Conservation (phyloP, 2,329 filamentous ascomycete species). For the Geosmithia flava region DNA sequence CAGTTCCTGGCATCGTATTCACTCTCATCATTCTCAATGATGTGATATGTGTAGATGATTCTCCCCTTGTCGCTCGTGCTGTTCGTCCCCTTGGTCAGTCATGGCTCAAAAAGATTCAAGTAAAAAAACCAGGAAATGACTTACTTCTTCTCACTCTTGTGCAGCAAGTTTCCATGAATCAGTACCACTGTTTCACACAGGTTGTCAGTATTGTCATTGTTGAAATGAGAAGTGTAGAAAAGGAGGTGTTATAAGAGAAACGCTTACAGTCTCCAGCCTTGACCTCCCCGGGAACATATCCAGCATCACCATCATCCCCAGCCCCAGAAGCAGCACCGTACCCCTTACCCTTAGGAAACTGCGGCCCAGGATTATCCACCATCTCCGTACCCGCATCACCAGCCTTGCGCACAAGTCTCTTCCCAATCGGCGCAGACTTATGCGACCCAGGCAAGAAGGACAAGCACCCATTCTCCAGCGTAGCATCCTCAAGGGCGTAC, state of each 20-base stretch:
- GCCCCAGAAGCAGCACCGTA: constrained; percentile 27
- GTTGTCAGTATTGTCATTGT: not conserved
- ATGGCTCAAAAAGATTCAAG: not conserved
- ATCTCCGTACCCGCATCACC: constrained; percentile 52
- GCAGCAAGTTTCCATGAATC: constrained; percentile 90
- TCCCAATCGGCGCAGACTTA: constrained; percentile 53
- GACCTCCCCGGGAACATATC: constrained; percentile 71
- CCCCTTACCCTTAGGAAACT: constrained; percentile 44
- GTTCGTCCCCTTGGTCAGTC: not conserved
- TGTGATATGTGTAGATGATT: constrained; percentile 95
- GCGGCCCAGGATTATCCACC: constrained; percentile 52
- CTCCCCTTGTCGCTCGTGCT: constrained; percentile 64
- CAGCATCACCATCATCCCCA: constrained; percentile 21
- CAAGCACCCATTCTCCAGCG: constrained; percentile 74
- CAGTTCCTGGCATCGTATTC: constrained; percentile 82
- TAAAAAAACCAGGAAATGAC: not conserved
- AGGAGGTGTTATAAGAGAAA: not conserved
- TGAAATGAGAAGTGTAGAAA: not conserved
- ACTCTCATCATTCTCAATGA: constrained; percentile 69
- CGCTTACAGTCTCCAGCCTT: constrained; percentile 58
- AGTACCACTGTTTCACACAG: constrained; percentile 57
- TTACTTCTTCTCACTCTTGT: constrained; percentile 85
- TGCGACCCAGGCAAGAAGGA: constrained; percentile 80
- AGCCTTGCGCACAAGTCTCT: constrained; percentile 60
- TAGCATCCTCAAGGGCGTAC: constrained; percentile 93